Evolutionary conservation across 352 stramenopile species (phyloP).

Genomic region (Phytophthora kernoviae): DNA sequence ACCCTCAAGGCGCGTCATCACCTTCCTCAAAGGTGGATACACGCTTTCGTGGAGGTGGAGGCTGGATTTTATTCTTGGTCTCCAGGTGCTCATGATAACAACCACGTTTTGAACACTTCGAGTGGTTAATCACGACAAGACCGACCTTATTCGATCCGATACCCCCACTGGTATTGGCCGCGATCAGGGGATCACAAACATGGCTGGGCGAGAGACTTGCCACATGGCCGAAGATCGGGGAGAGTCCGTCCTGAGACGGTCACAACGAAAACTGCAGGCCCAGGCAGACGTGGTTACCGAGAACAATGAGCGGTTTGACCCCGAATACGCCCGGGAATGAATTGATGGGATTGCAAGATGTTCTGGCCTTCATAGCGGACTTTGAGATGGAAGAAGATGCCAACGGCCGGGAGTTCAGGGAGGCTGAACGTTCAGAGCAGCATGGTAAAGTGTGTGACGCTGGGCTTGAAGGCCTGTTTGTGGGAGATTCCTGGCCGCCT

Average conservation of each 20-base stretch:
- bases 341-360: conserved; percentile 25
- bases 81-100: neutral
- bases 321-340: conserved; percentile 17
- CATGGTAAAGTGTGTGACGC: neutral
- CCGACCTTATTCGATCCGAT: neutral
- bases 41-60: neutral
- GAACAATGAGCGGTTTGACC: conserved; percentile 24
- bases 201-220: conserved; percentile 4
- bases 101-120: neutral
- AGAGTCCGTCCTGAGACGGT: conserved; percentile 8
- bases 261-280: conserved; percentile 25
- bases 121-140: too few species aligned
- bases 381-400: conserved; percentile 31
- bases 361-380: conserved; percentile 35
- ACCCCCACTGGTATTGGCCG: neutral
- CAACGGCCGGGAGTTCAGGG: neutral
- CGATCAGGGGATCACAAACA: neutral
- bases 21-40: too few species aligned
- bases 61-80: neutral
- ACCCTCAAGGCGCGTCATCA: neutral
- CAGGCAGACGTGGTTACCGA: neutral
- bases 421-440: neutral
- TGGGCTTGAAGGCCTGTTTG: conserved; percentile 12
- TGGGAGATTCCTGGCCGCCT: conserved; percentile 1
- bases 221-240: conserved; percentile 27